These are phyloP conservation scores for Saccharomycopsis crataegensis DNA, from an alignment of 1,139 yeast genomes.

Conservation along the genomic window DNA sequence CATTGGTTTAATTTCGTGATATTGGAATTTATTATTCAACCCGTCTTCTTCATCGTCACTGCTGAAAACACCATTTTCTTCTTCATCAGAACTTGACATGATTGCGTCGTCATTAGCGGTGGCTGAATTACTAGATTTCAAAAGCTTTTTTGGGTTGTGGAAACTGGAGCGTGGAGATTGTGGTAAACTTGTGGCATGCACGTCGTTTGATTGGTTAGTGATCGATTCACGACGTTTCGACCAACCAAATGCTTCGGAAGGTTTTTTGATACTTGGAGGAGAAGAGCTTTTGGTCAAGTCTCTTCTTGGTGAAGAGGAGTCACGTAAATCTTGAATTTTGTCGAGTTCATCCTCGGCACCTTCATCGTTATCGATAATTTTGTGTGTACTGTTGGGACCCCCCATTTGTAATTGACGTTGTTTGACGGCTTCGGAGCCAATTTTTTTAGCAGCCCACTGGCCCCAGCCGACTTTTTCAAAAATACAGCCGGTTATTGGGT, in stretches of 20 bases:
- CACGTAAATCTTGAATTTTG: neutral
- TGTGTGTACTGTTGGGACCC: too few relatives aligned
- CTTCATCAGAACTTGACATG: slow-evolving; percentile 34
- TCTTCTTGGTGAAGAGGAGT: neutral
- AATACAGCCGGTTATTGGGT: slow-evolving; percentile 52
- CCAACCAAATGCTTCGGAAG: slow-evolving; percentile 22
- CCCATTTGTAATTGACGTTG: neutral
- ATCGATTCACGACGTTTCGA: slow-evolving; percentile 42
- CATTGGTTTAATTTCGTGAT: slow-evolving; percentile 14
- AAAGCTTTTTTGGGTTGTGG: neutral
- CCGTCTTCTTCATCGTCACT: slow-evolving; percentile 23
- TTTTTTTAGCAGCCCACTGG: slow-evolving; percentile 80
- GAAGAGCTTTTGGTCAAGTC: slow-evolving; percentile 1
- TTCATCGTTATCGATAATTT: neutral
- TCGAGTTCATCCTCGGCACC: neutral
- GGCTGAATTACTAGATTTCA: neutral
- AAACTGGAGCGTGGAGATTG: slow-evolving; percentile 34
- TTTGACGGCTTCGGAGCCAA: slow-evolving; percentile 40
- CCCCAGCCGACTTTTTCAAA: slow-evolving; percentile 98
- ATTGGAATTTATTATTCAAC: slow-evolving; percentile 15
- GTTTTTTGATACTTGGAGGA: slow-evolving; percentile 12
- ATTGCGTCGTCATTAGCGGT: slow-evolving; percentile 38
- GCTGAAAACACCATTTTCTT: slow-evolving; percentile 25
- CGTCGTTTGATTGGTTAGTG: slow-evolving; percentile 39
- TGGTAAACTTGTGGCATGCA: slow-evolving; percentile 37